These are phyloP conservation scores for Ceratobasidium theobromae DNA, from an alignment of 1,284 basidiomycete species.

Conservation along the genomic window DNA sequence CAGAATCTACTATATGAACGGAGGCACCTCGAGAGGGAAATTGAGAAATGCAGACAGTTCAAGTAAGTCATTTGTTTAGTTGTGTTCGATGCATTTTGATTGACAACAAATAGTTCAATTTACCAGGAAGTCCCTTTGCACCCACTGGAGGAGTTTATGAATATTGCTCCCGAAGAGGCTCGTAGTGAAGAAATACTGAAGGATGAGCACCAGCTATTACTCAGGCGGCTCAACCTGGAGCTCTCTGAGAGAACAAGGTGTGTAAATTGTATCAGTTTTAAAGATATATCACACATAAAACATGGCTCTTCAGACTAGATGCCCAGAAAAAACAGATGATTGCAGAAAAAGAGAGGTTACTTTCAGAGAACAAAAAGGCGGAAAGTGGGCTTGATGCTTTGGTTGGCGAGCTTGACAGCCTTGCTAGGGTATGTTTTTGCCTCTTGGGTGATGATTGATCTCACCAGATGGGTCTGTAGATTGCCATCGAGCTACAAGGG, in stretches of 20 bases:
- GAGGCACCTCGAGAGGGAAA: slow-evolving; percentile 78
- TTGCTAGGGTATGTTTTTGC: slow-evolving; percentile 54
- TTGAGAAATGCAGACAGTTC: slow-evolving; percentile 83
- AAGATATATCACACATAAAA: slow-evolving; percentile 4
- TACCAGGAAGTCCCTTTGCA: slow-evolving; percentile 79
- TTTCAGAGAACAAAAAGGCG: slow-evolving; percentile 70
- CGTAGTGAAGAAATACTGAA: slow-evolving; percentile 58
- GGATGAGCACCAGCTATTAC: slow-evolving; percentile 75
- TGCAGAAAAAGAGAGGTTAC: slow-evolving; percentile 66
- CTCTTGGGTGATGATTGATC: not conserved
- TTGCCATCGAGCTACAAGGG: slow-evolving; percentile 34
- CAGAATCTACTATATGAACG: slow-evolving; percentile 83
- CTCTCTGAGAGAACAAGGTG: slow-evolving; percentile 78
- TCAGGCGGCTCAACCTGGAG: slow-evolving; percentile 78
- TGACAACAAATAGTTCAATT: slow-evolving; percentile 56
- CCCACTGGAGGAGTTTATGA: slow-evolving; percentile 61
- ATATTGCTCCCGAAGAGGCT: slow-evolving; percentile 65
- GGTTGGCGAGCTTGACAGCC: slow-evolving; percentile 67
- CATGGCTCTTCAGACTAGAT: slow-evolving; percentile 55
- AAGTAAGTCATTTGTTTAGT: slow-evolving; percentile 55
- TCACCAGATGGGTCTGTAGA: slow-evolving; percentile 7
- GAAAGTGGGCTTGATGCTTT: slow-evolving; percentile 67
- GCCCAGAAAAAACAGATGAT: slow-evolving; percentile 62
- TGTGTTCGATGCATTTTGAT: not conserved
- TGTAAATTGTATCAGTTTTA: slow-evolving; percentile 32